phyloP scores from a whole-genome alignment of 371 early-diverging fungal species.

The Mortierella sp. region DNA sequence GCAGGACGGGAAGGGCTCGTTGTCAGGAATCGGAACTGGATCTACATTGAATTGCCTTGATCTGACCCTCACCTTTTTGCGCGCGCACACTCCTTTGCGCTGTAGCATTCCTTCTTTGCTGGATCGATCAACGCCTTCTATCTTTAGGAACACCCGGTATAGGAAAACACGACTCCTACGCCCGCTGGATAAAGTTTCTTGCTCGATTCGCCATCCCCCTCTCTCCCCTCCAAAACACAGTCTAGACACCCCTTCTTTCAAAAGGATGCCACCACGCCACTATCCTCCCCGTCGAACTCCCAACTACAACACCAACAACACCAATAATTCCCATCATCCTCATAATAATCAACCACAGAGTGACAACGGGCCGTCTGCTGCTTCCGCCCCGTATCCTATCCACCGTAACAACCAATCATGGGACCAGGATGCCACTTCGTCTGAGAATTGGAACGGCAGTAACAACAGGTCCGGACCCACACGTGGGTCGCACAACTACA shows the following conservation, averaged over 20 bases:
- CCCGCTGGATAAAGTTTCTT: no score
- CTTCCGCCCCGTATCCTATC: slow-evolving; percentile 22
- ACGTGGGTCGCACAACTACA: no score
- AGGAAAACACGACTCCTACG: no score
- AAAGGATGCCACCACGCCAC: slow-evolving; percentile 51
- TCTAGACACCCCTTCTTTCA: background rate
- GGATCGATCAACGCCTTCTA: slow-evolving; percentile 1
- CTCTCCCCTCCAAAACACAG: no score
- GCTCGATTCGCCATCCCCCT: no score
- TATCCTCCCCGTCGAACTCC: slow-evolving; percentile 30
- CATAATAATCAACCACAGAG: slow-evolving; percentile 24
- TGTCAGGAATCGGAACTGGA: no score
- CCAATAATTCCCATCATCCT: slow-evolving; percentile 41
- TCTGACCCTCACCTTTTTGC: no score
- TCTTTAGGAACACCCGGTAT: no score
- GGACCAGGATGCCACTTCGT: slow-evolving; percentile 18
- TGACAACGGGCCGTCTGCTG: slow-evolving; percentile 6
- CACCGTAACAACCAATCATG: slow-evolving; percentile 20
- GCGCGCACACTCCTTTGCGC: no score
- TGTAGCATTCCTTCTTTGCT: background rate
- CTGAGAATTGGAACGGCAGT: slow-evolving; percentile 4
- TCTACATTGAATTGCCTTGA: no score
- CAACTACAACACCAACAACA: slow-evolving; percentile 40
- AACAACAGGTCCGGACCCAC: slow-evolving; percentile 4
- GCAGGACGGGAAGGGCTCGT: no score